phyloP scores from a whole-genome alignment of 768 basidiomycete genomes.

The Pulveroboletus sp. region DNA sequence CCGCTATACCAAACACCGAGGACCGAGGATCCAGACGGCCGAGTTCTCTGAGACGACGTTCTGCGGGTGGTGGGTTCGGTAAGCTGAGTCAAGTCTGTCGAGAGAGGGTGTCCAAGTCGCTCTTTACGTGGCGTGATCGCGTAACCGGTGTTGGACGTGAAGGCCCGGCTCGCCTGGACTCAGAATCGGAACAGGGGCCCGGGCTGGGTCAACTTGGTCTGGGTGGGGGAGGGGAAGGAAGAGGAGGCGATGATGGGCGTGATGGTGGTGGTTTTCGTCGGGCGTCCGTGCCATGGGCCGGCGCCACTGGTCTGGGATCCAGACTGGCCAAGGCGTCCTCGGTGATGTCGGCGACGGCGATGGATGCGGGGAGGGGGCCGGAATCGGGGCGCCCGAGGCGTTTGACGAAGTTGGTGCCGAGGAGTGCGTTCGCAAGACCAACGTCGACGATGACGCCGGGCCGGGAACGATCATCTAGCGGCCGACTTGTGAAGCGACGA shows the following conservation, averaged over 20 bases:
- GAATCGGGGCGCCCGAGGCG: neutral
- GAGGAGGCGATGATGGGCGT: neutral
- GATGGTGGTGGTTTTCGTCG: neutral
- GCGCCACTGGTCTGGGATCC: conserved; percentile 11
- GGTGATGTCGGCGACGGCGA: neutral
- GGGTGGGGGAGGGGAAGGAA: neutral
- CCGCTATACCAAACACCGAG: neutral
- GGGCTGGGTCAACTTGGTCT: neutral
- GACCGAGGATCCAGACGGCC: neutral
- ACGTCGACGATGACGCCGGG: conserved; percentile 3
- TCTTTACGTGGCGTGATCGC: conserved; percentile 13
- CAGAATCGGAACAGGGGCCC: neutral
- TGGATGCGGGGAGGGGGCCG: neutral
- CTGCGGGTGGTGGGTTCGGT: neutral
- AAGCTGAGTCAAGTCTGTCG: conserved; percentile 4
- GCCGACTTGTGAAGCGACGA: conserved; percentile 10
- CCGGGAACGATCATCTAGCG: neutral
- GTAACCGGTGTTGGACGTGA: no score
- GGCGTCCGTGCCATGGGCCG: conserved; percentile 8
- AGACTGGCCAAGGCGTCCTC: neutral
- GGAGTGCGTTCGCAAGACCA: neutral
- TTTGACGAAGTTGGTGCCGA: neutral
- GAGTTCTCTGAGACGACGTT: neutral
- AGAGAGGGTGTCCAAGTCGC: neutral
- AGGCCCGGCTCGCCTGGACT: neutral